Percentiles rank a stretch among this genome's conserved stretches.
These are phyloP conservation scores for Pichia rugopelliculosa DNA, from an alignment of 805 yeast species.

Conservation along the genomic window DNA sequence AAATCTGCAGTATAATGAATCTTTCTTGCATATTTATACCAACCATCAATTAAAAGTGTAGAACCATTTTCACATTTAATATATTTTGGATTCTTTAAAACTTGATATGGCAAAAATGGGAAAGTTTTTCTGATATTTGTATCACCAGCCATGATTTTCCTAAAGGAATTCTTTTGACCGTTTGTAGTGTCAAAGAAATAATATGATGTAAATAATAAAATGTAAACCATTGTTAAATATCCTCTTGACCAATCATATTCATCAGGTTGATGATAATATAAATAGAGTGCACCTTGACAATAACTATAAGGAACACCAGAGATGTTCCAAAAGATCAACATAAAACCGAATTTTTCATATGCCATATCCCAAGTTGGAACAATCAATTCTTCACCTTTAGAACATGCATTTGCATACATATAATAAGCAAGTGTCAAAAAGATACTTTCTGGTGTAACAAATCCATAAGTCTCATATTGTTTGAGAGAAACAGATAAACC, in stretches of 20 bases:
- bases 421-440: constrained; percentile 80
- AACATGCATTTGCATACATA: constrained; percentile 93
- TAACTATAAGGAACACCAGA: constrained; percentile 99
- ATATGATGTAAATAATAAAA: constrained; percentile 60
- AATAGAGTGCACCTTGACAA: constrained; percentile 84
- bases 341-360: constrained; percentile 97
- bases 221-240: constrained; percentile 53
- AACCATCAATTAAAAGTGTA: constrained; percentile 80
- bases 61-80: constrained; percentile 83
- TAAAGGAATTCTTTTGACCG: constrained; percentile 90
- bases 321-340: constrained; percentile 97
- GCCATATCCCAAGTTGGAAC: constrained; percentile 99
- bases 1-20: constrained; percentile 93
- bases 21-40: constrained; percentile 92
- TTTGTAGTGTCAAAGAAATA: constrained; percentile 92
- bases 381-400: constrained; percentile 95
- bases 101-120: constrained; percentile 87
- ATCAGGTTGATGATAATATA: constrained; percentile 74
- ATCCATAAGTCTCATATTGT: constrained; percentile 79
- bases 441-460: constrained; percentile 65
- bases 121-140: constrained; percentile 70
- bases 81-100: constrained; percentile 75
- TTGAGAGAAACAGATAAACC: constrained; percentile 65
- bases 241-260: constrained; percentile 69
- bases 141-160: constrained; percentile 80